Evolutionary conservation across 805 yeast species (phyloP).

Genomic region (Suhomyces faveliae): DNA sequence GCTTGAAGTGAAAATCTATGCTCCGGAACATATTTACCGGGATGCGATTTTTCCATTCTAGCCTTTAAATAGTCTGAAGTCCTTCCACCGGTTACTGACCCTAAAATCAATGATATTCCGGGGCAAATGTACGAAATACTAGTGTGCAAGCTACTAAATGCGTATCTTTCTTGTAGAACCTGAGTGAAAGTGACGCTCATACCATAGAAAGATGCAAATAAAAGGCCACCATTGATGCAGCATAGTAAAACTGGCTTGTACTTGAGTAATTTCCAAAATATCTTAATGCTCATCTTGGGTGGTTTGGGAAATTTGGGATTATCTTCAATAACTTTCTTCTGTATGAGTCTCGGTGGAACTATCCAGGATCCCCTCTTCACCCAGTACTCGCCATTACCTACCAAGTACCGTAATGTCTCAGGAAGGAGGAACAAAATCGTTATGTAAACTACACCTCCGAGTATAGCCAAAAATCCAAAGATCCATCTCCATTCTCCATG

Average conservation of each 20-base stretch:
- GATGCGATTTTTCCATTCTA: constrained; percentile 23
- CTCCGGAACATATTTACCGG: constrained; percentile 44
- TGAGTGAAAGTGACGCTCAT: constrained; percentile 50
- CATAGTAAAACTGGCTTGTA: constrained; percentile 46
- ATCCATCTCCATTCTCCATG: constrained; percentile 33
- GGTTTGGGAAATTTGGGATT: constrained; percentile 41
- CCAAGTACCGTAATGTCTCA: constrained; percentile 38
- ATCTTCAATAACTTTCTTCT: constrained; percentile 20
- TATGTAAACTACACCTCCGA: constrained; percentile 24
- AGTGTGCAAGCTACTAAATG: constrained; percentile 31
- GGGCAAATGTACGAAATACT: constrained; percentile 54
- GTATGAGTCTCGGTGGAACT: constrained; percentile 28
- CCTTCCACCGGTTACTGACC: constrained; percentile 50
- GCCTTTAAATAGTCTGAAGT: constrained; percentile 41
- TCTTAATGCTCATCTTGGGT: constrained; percentile 41
- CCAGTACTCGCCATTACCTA: constrained; percentile 34
- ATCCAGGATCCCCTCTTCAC: constrained; percentile 15
- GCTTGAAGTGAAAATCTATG: constrained; percentile 44
- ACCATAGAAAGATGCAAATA: constrained; percentile 57
- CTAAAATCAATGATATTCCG: constrained; percentile 47
- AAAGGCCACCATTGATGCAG: constrained; percentile 46
- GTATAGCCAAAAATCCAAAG: constrained; percentile 31
- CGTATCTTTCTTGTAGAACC: constrained; percentile 36
- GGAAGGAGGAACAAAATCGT: constrained; percentile 33
- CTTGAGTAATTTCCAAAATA: constrained; percentile 35